Conservation (phyloP, 805 yeast genomes). For the Zygosaccharomyces bailii region DNA sequence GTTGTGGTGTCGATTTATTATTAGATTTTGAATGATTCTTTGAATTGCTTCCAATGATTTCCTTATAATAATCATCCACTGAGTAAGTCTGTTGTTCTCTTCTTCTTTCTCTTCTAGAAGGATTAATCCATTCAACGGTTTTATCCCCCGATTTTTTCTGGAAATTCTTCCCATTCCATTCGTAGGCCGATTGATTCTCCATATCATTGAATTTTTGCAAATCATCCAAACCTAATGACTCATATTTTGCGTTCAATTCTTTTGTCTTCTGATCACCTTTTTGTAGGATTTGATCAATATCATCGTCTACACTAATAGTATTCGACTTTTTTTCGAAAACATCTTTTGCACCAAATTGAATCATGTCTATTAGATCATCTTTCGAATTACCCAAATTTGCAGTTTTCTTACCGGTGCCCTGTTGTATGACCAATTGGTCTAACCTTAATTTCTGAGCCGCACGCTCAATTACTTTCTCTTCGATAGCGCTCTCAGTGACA, state of each 20-base stretch:
- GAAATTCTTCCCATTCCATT: conserved; percentile 88
- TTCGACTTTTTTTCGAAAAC: conserved; percentile 59
- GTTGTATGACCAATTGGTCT: conserved; percentile 95
- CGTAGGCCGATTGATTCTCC: conserved; percentile 85
- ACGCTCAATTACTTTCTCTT: conserved; percentile 91
- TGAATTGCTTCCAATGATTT: conserved; percentile 44
- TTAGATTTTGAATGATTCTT: conserved; percentile 23
- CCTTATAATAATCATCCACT: conserved; percentile 72
- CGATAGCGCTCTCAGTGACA: conserved; percentile 94
- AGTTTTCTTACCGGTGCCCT: conserved; percentile 57
- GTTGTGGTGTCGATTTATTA: conserved; percentile 39
- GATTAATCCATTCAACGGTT: conserved; percentile 61
- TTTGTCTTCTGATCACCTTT: conserved; percentile 82
- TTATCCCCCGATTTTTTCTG: conserved; percentile 40
- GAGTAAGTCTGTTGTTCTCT: conserved; percentile 76
- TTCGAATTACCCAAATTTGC: conserved; percentile 46
- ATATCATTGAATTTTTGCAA: conserved; percentile 73
- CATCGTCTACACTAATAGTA: conserved; percentile 44
- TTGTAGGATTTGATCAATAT: conserved; percentile 77
- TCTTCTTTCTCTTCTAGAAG: conserved; percentile 55
- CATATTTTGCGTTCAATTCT: conserved; percentile 73
- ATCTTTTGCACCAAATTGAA: conserved; percentile 92
- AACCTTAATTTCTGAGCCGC: conserved; percentile 91
- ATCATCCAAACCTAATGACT: conserved; percentile 86
- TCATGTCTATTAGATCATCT: conserved; percentile 90